Conservation (phyloP, 805 yeast species). For the Candida xiaguanensis region DNA sequence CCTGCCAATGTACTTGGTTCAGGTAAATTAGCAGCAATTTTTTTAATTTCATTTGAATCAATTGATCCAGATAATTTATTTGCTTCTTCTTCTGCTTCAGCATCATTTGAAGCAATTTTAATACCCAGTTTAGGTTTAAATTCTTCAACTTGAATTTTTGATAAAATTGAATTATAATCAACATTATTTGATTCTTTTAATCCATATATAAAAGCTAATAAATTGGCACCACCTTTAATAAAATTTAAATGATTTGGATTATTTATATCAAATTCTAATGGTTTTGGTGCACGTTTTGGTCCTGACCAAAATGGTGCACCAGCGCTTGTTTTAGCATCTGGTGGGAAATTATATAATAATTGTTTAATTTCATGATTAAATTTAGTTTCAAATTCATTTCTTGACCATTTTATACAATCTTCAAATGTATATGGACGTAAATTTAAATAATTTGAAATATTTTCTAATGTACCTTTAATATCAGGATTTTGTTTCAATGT, state of each 20-base stretch:
- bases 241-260: slow-evolving; percentile 79
- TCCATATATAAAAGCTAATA: slow-evolving; percentile 88
- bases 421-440: slow-evolving; percentile 87
- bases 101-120: slow-evolving; percentile 78
- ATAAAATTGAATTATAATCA: slow-evolving; percentile 54
- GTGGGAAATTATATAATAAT: slow-evolving; percentile 90
- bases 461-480: slow-evolving; percentile 79
- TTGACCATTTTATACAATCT: slow-evolving; percentile 94
- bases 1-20: slow-evolving; percentile 87
- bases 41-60: slow-evolving; percentile 63
- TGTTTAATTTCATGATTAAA: slow-evolving; percentile 85
- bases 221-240: slow-evolving; percentile 83
- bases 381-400: slow-evolving; percentile 81
- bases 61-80: slow-evolving; percentile 31
- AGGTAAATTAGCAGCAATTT: slow-evolving; percentile 77
- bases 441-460: slow-evolving; percentile 70
- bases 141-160: slow-evolving; percentile 40
- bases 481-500: slow-evolving; percentile 91
- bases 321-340: slow-evolving; percentile 81
- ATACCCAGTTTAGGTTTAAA: slow-evolving; percentile 75
- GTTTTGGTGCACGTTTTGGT: slow-evolving; percentile 92
- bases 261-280: slow-evolving; percentile 72
- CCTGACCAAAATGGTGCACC: slow-evolving; percentile 98
- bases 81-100: slow-evolving; percentile 84
- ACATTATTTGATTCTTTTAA: slow-evolving; percentile 68